Evolutionary conservation across 2,329 filamentous ascomycete genomes (phyloP), one percentile per base, ranked within the genome.

Genomic region (Conoideocrella luteorostrata): DNA sequence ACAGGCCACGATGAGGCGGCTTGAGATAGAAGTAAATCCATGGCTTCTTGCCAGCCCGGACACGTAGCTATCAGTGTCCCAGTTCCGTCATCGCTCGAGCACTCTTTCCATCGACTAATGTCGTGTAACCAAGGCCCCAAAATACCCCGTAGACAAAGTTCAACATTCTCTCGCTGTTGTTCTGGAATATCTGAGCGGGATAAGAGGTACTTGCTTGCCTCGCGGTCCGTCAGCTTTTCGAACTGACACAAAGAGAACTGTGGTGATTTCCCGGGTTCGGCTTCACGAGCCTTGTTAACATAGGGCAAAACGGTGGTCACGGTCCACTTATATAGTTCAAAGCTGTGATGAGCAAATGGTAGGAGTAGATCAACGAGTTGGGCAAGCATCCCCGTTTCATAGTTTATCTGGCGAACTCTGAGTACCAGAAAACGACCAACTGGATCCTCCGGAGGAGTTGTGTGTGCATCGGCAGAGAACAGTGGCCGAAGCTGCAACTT

Each of bases 71-170:
- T 56, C 7, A 56, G 44, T 6, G 59, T 53, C 53, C 51, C 42
- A 23, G 39, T 29, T 11, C 35, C 41, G 17, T 45, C 44, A 33
- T 47, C 37, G 21, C 49, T 41, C 9, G 2, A 46, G 38, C 13
- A 20, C 18, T 42, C 38, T 18, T 46, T 75, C 68, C 82, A 81
- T 43, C 82, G 75, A 17, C 64, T 71, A 40, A 80, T 71, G 36
- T 79, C 80, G 54, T 84, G 80, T 39, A 89, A 67, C 86, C 86
- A 91, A 2, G 86, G 86, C 0, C 80, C 82, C 39, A 90, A 66
- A 29, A 90, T 57, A 0, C 81, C 78, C 49, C 77, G 77, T 44
- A 90, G 57, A 56, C 89, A 84, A 45, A 84, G 75, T 1, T 77
- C 80, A 38, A 82, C 58, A 29, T 69, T 58, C 1, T 53, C 46